phyloP scores from a whole-genome alignment of 768 basidiomycete genomes.

The Suillus ampliporus region DNA sequence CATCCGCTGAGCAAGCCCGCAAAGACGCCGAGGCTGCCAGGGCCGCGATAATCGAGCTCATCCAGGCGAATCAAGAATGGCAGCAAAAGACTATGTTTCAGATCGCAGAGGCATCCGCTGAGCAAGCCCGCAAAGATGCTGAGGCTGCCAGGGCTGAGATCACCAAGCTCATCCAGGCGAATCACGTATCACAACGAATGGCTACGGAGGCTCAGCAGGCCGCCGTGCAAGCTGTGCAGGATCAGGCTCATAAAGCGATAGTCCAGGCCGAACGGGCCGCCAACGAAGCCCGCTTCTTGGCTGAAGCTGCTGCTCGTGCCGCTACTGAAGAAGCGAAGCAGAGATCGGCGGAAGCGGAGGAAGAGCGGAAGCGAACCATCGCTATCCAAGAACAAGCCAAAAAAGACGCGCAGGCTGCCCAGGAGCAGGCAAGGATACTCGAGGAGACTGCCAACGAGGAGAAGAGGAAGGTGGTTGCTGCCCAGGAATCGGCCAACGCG shows the following conservation, averaged over 20 bases:
- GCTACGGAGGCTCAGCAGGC: background rate
- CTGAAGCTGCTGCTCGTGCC: constrained; percentile 11
- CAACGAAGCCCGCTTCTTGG: constrained; percentile 12
- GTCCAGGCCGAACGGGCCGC: background rate
- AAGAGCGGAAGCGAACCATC: constrained; percentile 15
- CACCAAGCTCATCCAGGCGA: too few relatives aligned
- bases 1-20: constrained; percentile 5
- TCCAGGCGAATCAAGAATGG: background rate
- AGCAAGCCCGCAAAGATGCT: too few relatives aligned
- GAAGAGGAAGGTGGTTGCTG: constrained; percentile 19
- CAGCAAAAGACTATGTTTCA: background rate
- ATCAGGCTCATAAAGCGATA: background rate
- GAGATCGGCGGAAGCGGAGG: constrained; percentile 8
- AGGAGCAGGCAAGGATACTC: constrained; percentile 5
- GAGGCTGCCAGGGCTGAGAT: too few relatives aligned
- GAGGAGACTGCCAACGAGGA: constrained; percentile 24
- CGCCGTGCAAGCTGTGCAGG: constrained; percentile 1
- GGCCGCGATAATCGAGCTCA: background rate
- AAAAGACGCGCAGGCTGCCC: constrained; percentile 13
- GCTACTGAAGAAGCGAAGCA: constrained; percentile 9
- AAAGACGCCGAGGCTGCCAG: background rate
- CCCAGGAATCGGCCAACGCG: constrained; percentile 19
- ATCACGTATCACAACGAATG: too few relatives aligned
- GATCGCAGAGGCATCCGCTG: too few relatives aligned
- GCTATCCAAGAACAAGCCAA: constrained; percentile 16